phyloP scores from a whole-genome alignment of 2,329 filamentous ascomycete genomes.

The Bipolaris sorokiniana region DNA sequence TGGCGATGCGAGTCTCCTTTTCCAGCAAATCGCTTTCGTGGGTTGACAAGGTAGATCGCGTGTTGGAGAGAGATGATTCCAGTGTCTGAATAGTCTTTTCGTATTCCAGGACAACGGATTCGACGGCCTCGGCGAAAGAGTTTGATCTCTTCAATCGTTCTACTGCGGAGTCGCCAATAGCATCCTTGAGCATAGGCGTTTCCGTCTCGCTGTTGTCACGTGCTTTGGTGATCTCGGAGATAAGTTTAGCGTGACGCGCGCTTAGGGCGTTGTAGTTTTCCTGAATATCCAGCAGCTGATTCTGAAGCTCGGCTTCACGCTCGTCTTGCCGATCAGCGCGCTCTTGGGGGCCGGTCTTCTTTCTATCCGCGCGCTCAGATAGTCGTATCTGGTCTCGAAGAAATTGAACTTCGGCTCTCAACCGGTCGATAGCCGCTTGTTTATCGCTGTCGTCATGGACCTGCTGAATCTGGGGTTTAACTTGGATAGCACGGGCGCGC shows the following conservation, averaged over 20 bases:
- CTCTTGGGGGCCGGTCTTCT: conserved; percentile 66
- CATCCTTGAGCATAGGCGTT: conserved; percentile 65
- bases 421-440: conserved; percentile 87
- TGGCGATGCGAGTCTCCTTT: conserved; percentile 91
- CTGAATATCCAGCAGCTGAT: conserved; percentile 88
- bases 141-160: conserved; percentile 93
- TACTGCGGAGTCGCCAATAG: conserved; percentile 76
- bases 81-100: conserved; percentile 97
- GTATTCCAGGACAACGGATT: conserved; percentile 95
- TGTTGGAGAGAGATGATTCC: conserved; percentile 89
- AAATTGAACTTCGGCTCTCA: conserved; percentile 93
- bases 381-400: conserved; percentile 91
- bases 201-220: conserved; percentile 68
- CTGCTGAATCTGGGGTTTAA: conserved; percentile 95
- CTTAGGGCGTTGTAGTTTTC: conserved; percentile 94
- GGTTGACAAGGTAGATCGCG: conserved; percentile 78
- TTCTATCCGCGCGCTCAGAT: conserved; percentile 71
- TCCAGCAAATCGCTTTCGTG: conserved; percentile 89
- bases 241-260: conserved; percentile 91
- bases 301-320: conserved; percentile 87
- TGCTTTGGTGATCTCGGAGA: conserved; percentile 88
- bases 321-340: conserved; percentile 80
- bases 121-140: conserved; percentile 93
- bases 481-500: conserved; percentile 93
- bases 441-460: conserved; percentile 88